Percentiles rank a stretch among this genome's conserved stretches.
phyloP scores from a whole-genome alignment of 306 rosid genomes.

The Castanea sativa region DNA sequence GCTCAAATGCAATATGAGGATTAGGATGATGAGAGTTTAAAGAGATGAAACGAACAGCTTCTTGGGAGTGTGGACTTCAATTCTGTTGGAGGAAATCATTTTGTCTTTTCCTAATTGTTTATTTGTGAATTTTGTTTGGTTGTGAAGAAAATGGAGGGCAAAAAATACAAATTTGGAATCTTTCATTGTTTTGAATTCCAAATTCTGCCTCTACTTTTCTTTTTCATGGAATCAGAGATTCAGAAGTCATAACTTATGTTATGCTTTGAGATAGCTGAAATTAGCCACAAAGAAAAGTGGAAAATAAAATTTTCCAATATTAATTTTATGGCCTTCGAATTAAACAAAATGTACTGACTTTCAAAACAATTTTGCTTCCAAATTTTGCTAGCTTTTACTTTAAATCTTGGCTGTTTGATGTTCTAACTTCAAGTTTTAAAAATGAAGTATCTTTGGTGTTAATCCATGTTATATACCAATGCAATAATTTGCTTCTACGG shows the following conservation, averaged over 20 bases:
- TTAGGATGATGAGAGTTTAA: constrained; percentile 92
- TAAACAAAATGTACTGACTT: not conserved
- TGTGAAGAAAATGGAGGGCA: not conserved
- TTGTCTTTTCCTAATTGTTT: not conserved
- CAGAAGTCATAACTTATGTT: no score
- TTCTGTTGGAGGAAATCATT: constrained; percentile 71
- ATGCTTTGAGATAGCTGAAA: not conserved
- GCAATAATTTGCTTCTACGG: not conserved
- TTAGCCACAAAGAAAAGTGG: not conserved
- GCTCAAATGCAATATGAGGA: constrained; percentile 46
- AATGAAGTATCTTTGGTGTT: not conserved
- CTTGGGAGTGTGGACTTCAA: constrained; percentile 87
- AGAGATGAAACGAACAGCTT: constrained; percentile 98
- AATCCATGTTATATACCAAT: not conserved
- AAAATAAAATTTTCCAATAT: not conserved
- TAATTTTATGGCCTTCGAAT: not conserved
- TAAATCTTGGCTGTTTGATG: not conserved
- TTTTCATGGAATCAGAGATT: not conserved
- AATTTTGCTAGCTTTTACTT: not conserved
- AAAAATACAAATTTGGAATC: not conserved
- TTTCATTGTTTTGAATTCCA: not conserved
- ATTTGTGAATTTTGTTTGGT: not conserved
- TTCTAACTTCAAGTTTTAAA: not conserved
- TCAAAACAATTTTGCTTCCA: not conserved
- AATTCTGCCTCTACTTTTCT: not conserved